Evolutionary conservation across 495 filamentous ascomycete genomes (phyloP).

Genomic region (Cryomyces minteri): DNA sequence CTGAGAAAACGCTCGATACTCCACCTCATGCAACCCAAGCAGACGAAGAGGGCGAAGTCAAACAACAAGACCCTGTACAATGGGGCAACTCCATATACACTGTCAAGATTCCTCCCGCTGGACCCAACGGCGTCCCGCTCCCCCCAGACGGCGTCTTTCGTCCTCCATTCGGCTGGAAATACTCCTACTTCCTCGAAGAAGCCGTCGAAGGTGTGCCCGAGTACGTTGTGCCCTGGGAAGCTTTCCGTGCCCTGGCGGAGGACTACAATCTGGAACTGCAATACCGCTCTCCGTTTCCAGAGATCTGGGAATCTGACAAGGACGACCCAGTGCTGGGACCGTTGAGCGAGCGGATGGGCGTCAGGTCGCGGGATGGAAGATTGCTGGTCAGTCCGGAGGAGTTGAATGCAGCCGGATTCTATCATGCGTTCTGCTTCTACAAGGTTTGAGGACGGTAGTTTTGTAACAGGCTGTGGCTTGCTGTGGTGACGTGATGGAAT

Average conservation of each 20-base stretch:
- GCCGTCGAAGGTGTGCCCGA: constrained; percentile 93
- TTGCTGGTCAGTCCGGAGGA: constrained; percentile 60
- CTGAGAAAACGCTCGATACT: constrained; percentile 13
- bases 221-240: constrained; percentile 97
- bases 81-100: constrained; percentile 92
- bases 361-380: constrained; percentile 49
- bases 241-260: constrained; percentile 81
- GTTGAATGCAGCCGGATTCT: constrained; percentile 81
- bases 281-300: constrained; percentile 74
- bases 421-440: constrained; percentile 87
- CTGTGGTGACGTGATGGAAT: too few relatives aligned
- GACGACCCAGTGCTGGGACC: constrained; percentile 59
- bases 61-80: constrained; percentile 34
- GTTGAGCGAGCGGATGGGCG: constrained; percentile 86
- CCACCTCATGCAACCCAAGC: constrained; percentile 3
- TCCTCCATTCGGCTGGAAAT: constrained; percentile 93
- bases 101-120: constrained; percentile 66
- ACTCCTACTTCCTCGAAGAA: constrained; percentile 87
- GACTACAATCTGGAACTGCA: constrained; percentile 92
- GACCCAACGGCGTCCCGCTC: constrained; percentile 11
- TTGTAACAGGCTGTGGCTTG: too few relatives aligned
- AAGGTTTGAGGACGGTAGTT: constrained; percentile 39
- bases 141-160: constrained; percentile 72
- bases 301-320: constrained; percentile 82
- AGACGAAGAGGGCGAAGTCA: constrained; percentile 28